These are phyloP conservation scores for Talaromyces piceae DNA, from an alignment of 2,329 filamentous ascomycete species.

Conservation along the genomic window DNA sequence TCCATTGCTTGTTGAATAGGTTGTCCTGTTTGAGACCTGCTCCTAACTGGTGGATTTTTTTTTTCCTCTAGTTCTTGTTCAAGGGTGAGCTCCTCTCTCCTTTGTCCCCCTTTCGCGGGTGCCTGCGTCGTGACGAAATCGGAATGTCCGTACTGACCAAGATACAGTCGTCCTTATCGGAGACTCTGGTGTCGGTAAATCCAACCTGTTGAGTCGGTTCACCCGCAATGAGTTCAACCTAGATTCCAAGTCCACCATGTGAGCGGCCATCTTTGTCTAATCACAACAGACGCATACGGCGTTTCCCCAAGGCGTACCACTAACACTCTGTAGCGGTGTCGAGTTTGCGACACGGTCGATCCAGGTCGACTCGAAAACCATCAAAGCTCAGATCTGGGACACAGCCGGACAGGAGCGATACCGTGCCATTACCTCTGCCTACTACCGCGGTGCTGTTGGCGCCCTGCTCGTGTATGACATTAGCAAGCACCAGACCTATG, in stretches of 20 bases:
- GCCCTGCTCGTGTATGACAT: slow-evolving; percentile 98
- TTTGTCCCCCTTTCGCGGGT: slow-evolving; percentile 9
- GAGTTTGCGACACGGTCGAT: slow-evolving; percentile 98
- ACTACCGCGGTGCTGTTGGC: slow-evolving; percentile 96
- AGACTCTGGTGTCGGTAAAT: slow-evolving; percentile 99
- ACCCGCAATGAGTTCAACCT: slow-evolving; percentile 99
- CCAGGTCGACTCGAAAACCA: slow-evolving; percentile 98
- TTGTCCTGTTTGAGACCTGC: too few species aligned
- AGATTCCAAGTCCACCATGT: slow-evolving; percentile 96
- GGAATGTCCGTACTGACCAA: slow-evolving; percentile 15
- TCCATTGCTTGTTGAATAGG: slow-evolving; percentile 1
- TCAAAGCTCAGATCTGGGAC: slow-evolving; percentile 99
- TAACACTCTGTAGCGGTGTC: slow-evolving; percentile 53
- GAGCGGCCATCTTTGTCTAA: slow-evolving; percentile 14
- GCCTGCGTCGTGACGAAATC: slow-evolving; percentile 2
- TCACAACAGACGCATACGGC: too few species aligned
- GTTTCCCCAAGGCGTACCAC: too few species aligned
- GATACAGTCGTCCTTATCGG: slow-evolving; percentile 86
- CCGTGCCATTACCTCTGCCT: slow-evolving; percentile 96
- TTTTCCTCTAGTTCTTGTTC: slow-evolving; percentile 82
- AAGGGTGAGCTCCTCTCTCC: slow-evolving; percentile 55
- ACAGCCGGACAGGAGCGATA: slow-evolving; percentile 98
- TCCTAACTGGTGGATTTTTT: too few species aligned
- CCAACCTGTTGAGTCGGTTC: slow-evolving; percentile 98
- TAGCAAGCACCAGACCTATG: slow-evolving; percentile 98